Conservation (phyloP, 2,329 filamentous ascomycete genomes). For the Xylariaceae sp. region DNA sequence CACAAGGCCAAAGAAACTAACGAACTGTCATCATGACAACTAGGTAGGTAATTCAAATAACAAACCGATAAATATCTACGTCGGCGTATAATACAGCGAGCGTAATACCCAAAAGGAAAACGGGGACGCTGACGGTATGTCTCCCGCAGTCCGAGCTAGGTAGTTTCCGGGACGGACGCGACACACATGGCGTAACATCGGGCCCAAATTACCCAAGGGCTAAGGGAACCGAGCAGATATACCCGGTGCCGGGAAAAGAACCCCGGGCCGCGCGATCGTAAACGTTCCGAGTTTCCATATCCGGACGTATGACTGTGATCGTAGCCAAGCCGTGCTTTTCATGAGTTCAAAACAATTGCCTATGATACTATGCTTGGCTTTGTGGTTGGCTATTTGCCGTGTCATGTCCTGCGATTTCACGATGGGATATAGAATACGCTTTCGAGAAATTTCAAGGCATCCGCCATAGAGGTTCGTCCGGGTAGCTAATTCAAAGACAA, state of each 20-base stretch:
- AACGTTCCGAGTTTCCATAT: slow-evolving; percentile 27
- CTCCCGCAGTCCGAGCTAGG: not conserved
- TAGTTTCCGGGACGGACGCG: not conserved
- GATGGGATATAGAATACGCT: not conserved
- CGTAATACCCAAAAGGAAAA: no score
- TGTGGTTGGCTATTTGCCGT: no score
- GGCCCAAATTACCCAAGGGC: not conserved
- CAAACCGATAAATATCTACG: no score
- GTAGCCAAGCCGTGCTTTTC: no score
- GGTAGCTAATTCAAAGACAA: not conserved
- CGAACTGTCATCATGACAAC: no score
- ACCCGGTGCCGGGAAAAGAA: not conserved
- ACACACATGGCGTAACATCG: not conserved
- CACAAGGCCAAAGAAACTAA: no score
- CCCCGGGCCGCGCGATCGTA: not conserved
- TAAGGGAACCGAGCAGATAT: no score
- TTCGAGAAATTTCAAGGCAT: not conserved
- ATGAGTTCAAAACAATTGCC: no score
- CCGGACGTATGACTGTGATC: slow-evolving; percentile 9
- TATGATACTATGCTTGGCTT: no score
- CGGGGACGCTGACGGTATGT: no score
- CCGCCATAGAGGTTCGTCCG: not conserved
- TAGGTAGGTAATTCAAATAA: no score
- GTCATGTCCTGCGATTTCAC: not conserved
- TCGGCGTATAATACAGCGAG: no score